phyloP scores from a whole-genome alignment of 2,329 filamentous ascomycete genomes.

The Fusarium begoniae region DNA sequence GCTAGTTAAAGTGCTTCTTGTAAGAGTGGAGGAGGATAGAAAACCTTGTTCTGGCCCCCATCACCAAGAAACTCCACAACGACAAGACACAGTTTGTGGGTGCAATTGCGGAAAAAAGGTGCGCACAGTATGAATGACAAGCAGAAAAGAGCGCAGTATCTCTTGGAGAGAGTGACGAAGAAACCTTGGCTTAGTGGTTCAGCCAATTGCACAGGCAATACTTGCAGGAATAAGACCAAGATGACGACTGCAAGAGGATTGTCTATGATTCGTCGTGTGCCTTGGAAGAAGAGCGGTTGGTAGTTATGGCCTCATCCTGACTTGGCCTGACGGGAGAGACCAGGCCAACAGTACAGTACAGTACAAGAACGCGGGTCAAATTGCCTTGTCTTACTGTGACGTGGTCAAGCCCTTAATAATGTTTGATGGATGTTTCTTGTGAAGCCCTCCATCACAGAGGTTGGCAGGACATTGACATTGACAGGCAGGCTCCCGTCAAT shows the following conservation, averaged over 20 bases:
- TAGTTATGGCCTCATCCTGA: conserved; percentile 3
- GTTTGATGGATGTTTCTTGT: conserved; percentile 8
- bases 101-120: conserved; percentile 4
- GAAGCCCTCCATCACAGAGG: conserved; percentile 12
- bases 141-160: not conserved
- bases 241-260: conserved; percentile 9
- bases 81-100: conserved; percentile 11
- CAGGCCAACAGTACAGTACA: not conserved
- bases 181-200: conserved; percentile 12
- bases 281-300: not conserved
- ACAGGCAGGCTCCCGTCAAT: conserved; percentile 23
- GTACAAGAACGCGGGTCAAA: not conserved
- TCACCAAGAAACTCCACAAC: conserved; percentile 19
- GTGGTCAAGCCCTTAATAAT: conserved; percentile 5
- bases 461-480: not conserved
- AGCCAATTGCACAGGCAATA: conserved; percentile 12
- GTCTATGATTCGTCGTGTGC: conserved; percentile 1
- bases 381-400: conserved; percentile 12
- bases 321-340: not conserved
- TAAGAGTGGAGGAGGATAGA: not conserved
- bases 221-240: conserved; percentile 21
- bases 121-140: conserved; percentile 31
- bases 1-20: conserved; percentile 23
- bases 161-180: not conserved
- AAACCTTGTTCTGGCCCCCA: conserved; percentile 28